Base-by-base conservation (phyloP, 805 yeast species). In the Kregervanrija fluxuum region DNA sequence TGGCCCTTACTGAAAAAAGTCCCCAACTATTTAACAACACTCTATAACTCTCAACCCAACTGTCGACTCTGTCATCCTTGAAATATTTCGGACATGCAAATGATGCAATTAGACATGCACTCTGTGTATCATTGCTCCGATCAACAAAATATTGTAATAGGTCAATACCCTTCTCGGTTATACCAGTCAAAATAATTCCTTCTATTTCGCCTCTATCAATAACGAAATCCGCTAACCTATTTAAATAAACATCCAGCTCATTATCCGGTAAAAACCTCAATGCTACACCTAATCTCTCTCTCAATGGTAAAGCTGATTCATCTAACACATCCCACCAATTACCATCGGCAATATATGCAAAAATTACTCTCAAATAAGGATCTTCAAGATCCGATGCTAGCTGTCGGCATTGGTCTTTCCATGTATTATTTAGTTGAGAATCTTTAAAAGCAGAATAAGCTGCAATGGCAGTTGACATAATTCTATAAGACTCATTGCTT, bases 251-350 rank as follows among this genome's bases (percentile, higher is more conserved):
- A 6, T 82, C 76, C 50, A 91, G 67, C 51, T 85, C 96, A 38
- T 77, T 72, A 58, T 89, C 96, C 1, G 90, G 79, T 32, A 91
- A 66, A 54, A 86, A 91, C 40, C 96, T 70, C 17, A 91, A 68
- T 0, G 98, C 97, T 28, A 91, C 91, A 1, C 97, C 97, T 11
- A 91, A 65, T 51, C 96, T 69, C 57, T 91, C 99, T 43, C 91
- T 71, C 35, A 91, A 67, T 0, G 99, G 96, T 36, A 91, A 70
- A 1, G 95, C 83, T 14, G 83, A 79, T 56, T 91, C 97, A 58
- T 88, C 95, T 42, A 91, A 69, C 1, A 91, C 95, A 56, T 88
- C 97, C 82, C 91, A 83, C 97, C 98, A 91, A 51, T 90, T 93
- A 38, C 87, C 85, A 57, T 91, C 96, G 0, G 96, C 89, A 43